Percentiles rank a stretch among this genome's conserved stretches.
Evolutionary conservation across 1,139 yeast genomes (phyloP).

Genomic region (Kazachstania sp.): DNA sequence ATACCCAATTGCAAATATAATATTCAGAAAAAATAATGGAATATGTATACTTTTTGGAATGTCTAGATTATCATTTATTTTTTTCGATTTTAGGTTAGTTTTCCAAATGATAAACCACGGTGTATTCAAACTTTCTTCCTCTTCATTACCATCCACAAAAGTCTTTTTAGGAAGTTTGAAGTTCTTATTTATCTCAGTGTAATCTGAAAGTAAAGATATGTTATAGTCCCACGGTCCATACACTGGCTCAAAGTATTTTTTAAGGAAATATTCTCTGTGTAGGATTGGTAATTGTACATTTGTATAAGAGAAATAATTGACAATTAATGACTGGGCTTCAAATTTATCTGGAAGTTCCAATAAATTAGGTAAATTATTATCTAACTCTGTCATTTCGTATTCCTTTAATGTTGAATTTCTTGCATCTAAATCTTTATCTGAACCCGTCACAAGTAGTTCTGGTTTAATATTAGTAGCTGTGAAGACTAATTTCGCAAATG

Average conservation of each 20-base stretch:
- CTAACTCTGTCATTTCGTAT: slow-evolving; percentile 14
- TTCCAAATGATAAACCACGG: slow-evolving; percentile 21
- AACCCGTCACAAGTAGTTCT: slow-evolving; percentile 16
- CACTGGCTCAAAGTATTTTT: slow-evolving; percentile 60
- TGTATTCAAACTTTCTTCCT: neutral
- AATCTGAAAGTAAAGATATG: slow-evolving; percentile 54
- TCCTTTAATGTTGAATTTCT: slow-evolving; percentile 17
- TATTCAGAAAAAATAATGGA: slow-evolving; percentile 56
- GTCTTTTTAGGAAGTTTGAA: neutral
- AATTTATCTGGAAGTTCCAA: slow-evolving; percentile 53
- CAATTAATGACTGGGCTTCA: slow-evolving; percentile 60
- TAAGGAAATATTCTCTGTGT: slow-evolving; percentile 69
- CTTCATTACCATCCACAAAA: neutral
- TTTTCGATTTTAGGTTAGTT: slow-evolving; percentile 3
- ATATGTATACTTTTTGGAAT: slow-evolving; percentile 41
- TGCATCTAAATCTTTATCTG: slow-evolving; percentile 21
- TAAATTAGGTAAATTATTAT: slow-evolving; percentile 8
- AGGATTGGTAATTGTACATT: slow-evolving; percentile 75
- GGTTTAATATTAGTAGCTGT: slow-evolving; percentile 64
- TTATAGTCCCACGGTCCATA: slow-evolving; percentile 56
- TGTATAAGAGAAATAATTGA: slow-evolving; percentile 65
- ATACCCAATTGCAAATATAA: slow-evolving; percentile 73
- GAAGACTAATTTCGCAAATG: slow-evolving; percentile 66
- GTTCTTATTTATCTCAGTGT: slow-evolving; percentile 30
- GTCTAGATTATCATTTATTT: slow-evolving; percentile 8